Evolutionary conservation across 108 stramenopile species (phyloP).

Genomic region (Pseudonitzschia multiseries): DNA sequence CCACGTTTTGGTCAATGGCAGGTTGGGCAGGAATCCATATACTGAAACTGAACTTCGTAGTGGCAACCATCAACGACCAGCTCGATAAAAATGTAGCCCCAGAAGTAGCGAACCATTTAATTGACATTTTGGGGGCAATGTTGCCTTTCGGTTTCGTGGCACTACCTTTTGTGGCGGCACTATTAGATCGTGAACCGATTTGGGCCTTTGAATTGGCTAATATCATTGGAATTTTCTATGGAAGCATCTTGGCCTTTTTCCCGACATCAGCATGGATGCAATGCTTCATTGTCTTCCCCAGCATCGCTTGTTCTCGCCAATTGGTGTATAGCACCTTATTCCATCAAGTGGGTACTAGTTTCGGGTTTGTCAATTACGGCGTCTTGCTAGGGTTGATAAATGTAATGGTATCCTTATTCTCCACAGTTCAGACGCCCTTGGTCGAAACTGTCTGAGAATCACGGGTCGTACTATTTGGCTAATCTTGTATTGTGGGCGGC

Average conservation of each 20-base stretch:
- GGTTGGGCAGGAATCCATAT: conserved; percentile 38
- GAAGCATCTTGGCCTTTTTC: conserved; percentile 27
- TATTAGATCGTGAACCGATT: neutral
- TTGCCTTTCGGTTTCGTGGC: conserved; percentile 44
- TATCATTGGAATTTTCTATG: conserved; percentile 30
- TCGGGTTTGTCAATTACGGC: conserved; percentile 41
- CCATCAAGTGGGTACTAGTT: conserved; percentile 27
- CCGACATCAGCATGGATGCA: conserved; percentile 12
- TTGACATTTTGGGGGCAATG: conserved; percentile 44
- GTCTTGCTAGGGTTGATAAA: conserved; percentile 33
- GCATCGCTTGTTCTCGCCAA: conserved; percentile 47
- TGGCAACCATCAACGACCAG: conserved; percentile 45
- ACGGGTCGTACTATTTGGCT: conserved; percentile 15
- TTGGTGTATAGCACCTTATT: conserved; percentile 41
- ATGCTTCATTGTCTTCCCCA: conserved; percentile 31
- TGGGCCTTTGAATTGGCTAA: conserved; percentile 6
- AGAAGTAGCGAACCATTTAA: conserved; percentile 11
- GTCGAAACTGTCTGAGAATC: neutral
- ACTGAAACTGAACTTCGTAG: conserved; percentile 44
- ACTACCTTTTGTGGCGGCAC: conserved; percentile 18
- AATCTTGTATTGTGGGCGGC: conserved; percentile 14
- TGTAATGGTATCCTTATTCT: conserved; percentile 13
- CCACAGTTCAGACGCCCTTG: conserved; percentile 15
- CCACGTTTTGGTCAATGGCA: conserved; percentile 27
- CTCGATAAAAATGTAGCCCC: conserved; percentile 12